A percentile compares a stretch with the other conserved stretches of the same genome.
phyloP scores from a whole-genome alignment of 2,329 filamentous ascomycete genomes.

The Colletotrichum siamense region DNA sequence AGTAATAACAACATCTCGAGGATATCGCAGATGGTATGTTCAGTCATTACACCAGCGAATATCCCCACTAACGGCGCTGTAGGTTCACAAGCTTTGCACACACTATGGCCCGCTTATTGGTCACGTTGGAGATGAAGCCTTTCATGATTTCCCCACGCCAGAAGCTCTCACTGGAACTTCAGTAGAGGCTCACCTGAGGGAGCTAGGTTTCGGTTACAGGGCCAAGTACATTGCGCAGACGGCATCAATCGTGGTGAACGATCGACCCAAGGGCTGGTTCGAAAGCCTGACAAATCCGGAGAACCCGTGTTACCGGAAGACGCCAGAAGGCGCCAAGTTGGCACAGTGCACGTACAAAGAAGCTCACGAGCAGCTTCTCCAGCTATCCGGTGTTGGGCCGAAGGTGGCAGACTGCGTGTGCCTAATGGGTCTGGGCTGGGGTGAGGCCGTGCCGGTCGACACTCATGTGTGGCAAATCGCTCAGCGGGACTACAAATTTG shows the following conservation, averaged over 20 bases:
- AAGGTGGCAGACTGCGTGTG: slow-evolving; percentile 98
- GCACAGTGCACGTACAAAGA: slow-evolving; percentile 69
- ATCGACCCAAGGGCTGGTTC: slow-evolving; percentile 77
- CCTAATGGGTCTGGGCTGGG: slow-evolving; percentile 95
- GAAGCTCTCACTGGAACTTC: slow-evolving; percentile 71
- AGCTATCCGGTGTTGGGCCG: slow-evolving; percentile 87
- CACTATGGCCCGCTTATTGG: slow-evolving; percentile 84
- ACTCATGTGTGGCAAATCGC: slow-evolving; percentile 99
- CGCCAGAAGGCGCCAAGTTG: slow-evolving; percentile 48
- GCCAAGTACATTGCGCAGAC: slow-evolving; percentile 93
- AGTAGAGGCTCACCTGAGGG: slow-evolving; percentile 82
- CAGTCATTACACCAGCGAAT: not conserved
- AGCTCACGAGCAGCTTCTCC: slow-evolving; percentile 81
- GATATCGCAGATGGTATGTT: slow-evolving; percentile 87
- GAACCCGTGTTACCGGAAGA: slow-evolving; percentile 60
- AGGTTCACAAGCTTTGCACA: slow-evolving; percentile 85
- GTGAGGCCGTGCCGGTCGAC: slow-evolving; percentile 92
- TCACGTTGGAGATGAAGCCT: slow-evolving; percentile 70
- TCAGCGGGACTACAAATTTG: slow-evolving; percentile 92
- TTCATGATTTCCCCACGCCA: slow-evolving; percentile 87
- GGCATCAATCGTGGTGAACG: slow-evolving; percentile 72
- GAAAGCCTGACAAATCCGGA: slow-evolving; percentile 79
- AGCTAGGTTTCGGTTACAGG: slow-evolving; percentile 91
- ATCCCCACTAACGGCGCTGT: not conserved
- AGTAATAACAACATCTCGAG: slow-evolving; percentile 98